Base-by-base conservation (phyloP, 257 asterid species). In the Nicotiana noctiflora region DNA sequence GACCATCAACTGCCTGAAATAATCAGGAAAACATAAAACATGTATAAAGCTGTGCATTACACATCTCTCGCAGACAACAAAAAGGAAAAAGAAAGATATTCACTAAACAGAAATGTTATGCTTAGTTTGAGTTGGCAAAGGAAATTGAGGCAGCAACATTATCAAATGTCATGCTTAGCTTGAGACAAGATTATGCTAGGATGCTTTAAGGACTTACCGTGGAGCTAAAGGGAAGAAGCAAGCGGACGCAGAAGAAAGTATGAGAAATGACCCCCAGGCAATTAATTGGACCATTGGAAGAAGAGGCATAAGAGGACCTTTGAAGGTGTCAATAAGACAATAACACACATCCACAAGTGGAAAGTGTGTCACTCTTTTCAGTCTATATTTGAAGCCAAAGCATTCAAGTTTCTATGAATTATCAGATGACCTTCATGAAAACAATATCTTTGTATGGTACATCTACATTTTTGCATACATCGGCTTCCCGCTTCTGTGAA, bases 1-100 rank as follows among this genome's bases (percentile, higher is more conserved):
- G 99, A 81, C 99, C 99, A 64, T 95, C 99, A 83, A 85, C 81
- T 40, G 93, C 97, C 99, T 95, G 90, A 82, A 83, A 74, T 27
- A 78, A 46, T 1, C 61, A 68, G 79, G 49, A 82, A 40, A 27
- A 32, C 6, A 79, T 13, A 40, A 62, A 79, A 40, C 75, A 44
- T 79, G 72, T n/a, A 21, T 70, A 57, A 32, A 74, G n/a, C 5
- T 67, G 70, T 34, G 53, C 62, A 81, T 74, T 44, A 40, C 56
- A 21, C 1, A 46, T 72, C 60, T 46, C 78, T 7, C 60, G 49
- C 46, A 40, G 0, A 40, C 46, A 40, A 8, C 46, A 40, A 40
- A 40, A 40, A 40, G 40, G 14, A 72, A 9, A 49, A 23, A 23
- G 60, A 72, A 72, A 12, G 23, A 13, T 49, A 72, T 46, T 49